Conservation (phyloP, 768 basidiomycete genomes). For the Suillus variegatus region DNA sequence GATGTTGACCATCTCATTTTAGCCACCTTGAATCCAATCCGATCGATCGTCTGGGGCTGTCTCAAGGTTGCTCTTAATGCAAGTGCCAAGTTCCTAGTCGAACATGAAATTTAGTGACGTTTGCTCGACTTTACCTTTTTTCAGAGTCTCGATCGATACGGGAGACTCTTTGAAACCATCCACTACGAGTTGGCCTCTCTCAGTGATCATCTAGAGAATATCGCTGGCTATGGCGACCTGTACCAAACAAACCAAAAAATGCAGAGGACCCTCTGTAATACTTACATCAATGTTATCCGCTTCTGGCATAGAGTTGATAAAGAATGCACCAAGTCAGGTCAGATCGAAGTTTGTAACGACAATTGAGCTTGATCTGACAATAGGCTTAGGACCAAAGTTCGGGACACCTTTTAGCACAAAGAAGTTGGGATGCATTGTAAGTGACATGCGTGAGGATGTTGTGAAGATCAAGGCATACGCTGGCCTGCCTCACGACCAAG, state of each 20-base stretch:
- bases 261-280: slow-evolving; percentile 15
- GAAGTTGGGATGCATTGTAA: background rate
- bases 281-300: slow-evolving; percentile 24
- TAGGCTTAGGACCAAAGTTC: background rate
- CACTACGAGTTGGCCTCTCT: slow-evolving; percentile 17
- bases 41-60: background rate
- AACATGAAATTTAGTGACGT: slow-evolving; percentile 13
- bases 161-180: slow-evolving; percentile 23
- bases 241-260: slow-evolving; percentile 18
- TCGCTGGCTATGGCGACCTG: slow-evolving; percentile 17
- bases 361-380: background rate
- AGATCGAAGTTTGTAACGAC: background rate
- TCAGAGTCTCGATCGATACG: slow-evolving; percentile 10
- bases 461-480: background rate
- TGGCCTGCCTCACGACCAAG: background rate
- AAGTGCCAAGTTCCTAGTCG: background rate
- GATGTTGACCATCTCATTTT: too few relatives aligned
- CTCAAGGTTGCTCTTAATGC: background rate
- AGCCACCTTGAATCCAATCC: too few relatives aligned
- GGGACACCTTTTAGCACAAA: background rate
- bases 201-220: slow-evolving; percentile 13
- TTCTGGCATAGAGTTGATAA: slow-evolving; percentile 27
- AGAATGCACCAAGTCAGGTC: slow-evolving; percentile 17
- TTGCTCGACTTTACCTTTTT: too few relatives aligned
- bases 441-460: background rate